Conservation (phyloP, 768 basidiomycete species). For the Pulveroboletus sp. region DNA sequence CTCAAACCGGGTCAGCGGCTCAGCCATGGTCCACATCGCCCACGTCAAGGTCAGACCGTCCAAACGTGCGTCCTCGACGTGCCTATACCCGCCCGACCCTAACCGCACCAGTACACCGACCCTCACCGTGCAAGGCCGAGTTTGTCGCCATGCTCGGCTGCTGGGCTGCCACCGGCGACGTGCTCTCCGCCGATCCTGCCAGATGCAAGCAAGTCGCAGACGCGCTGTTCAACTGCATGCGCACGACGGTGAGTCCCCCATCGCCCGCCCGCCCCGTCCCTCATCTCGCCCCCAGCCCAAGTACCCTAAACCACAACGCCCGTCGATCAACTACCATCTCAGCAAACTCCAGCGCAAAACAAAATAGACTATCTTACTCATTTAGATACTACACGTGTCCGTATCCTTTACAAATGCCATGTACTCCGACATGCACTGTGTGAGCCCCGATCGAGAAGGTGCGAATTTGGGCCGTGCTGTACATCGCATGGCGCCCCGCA, state of each 20-base stretch:
- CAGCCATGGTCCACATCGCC: constrained; percentile 62
- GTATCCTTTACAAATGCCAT: constrained; percentile 13
- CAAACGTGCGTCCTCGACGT: constrained; percentile 49
- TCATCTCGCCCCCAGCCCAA: constrained; percentile 47
- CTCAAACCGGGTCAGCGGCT: not conserved
- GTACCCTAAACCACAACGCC: constrained; percentile 60
- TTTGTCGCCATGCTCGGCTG: constrained; percentile 79
- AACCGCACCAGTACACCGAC: constrained; percentile 5
- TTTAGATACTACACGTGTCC: constrained; percentile 17
- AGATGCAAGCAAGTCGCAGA: constrained; percentile 59
- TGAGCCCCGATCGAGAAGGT: not conserved
- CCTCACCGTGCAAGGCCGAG: constrained; percentile 38
- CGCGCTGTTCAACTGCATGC: constrained; percentile 76
- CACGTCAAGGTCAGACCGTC: constrained; percentile 76
- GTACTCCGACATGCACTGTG: constrained; percentile 3
- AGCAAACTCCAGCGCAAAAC: constrained; percentile 71
- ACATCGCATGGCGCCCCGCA: constrained; percentile 9
- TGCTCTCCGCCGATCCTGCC: constrained; percentile 42
- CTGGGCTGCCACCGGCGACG: constrained; percentile 74
- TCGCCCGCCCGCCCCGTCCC: not conserved
- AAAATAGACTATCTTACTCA: constrained; percentile 45
- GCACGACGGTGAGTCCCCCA: constrained; percentile 61
- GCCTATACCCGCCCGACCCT: not conserved
- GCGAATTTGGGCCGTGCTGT: constrained; percentile 16
- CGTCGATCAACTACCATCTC: constrained; percentile 89